These are phyloP conservation scores for Candida ascalaphidarum DNA, from an alignment of 805 yeast genomes.

Conservation along the genomic window DNA sequence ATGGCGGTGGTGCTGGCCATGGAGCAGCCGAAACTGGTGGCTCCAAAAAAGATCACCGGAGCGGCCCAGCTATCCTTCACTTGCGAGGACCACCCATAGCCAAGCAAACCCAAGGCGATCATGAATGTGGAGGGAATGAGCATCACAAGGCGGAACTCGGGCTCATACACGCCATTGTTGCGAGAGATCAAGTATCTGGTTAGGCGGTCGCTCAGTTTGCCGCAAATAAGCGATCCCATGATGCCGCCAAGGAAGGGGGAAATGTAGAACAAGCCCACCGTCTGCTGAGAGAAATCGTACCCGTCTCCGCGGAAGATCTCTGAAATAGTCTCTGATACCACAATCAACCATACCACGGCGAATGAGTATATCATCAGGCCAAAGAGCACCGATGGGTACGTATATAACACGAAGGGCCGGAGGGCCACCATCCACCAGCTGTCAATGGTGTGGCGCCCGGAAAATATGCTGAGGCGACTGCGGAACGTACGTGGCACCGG, in stretches of 20 bases:
- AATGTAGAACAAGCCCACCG: conserved; percentile 46
- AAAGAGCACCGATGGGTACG: conserved; percentile 44
- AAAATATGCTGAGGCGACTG: conserved; percentile 33
- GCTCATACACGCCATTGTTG: conserved; percentile 52
- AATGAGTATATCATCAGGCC: conserved; percentile 45
- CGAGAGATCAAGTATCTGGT: conserved; percentile 34
- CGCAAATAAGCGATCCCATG: conserved; percentile 47
- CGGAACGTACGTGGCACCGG: no score
- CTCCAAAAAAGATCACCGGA: conserved; percentile 48
- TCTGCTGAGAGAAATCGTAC: conserved; percentile 35
- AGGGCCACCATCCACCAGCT: conserved; percentile 48
- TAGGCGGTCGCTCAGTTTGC: conserved; percentile 40
- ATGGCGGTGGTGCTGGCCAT: conserved; percentile 55
- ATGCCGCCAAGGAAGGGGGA: conserved; percentile 53
- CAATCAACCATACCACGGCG: conserved; percentile 58
- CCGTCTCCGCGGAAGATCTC: conserved; percentile 38
- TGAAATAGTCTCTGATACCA: conserved; percentile 48
- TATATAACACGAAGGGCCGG: conserved; percentile 43
- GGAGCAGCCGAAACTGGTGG: conserved; percentile 52
- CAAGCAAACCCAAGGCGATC: conserved; percentile 46
- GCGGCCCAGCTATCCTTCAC: conserved; percentile 44
- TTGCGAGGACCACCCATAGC: conserved; percentile 53
- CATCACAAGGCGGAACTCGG: conserved; percentile 52
- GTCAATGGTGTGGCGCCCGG: conserved; percentile 43
- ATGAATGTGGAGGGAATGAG: conserved; percentile 37